These are phyloP conservation scores for Tricholomella constricta DNA, from an alignment of 768 basidiomycete species.

Conservation along the genomic window DNA sequence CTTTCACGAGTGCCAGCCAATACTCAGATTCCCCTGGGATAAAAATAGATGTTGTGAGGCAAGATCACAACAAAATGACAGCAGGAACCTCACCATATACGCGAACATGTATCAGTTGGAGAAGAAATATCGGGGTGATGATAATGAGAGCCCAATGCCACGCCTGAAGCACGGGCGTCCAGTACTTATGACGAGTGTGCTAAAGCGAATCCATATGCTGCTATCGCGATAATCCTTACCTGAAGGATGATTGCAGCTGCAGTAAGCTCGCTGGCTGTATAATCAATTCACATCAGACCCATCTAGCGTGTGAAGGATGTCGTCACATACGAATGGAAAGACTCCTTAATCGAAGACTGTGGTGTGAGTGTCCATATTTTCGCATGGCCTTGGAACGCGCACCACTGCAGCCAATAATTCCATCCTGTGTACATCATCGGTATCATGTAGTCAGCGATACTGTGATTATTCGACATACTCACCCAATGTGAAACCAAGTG, in stretches of 20 bases:
- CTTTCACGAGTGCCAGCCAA: conserved; percentile 67
- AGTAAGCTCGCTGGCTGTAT: conserved; percentile 55
- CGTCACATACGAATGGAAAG: conserved; percentile 26
- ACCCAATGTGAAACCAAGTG: conserved; percentile 62
- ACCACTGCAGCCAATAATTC: conserved; percentile 60
- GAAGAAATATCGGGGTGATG: conserved; percentile 50
- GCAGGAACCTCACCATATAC: conserved; percentile 46
- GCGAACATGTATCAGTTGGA: conserved; percentile 58
- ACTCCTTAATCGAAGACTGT: conserved; percentile 17
- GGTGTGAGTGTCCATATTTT: background rate
- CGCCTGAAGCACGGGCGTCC: conserved; percentile 47
- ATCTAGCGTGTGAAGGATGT: background rate
- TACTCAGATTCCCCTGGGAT: conserved; percentile 57
- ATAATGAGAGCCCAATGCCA: conserved; percentile 63
- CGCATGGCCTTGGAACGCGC: conserved; percentile 28
- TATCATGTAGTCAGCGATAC: background rate
- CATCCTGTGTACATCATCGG: conserved; percentile 35
- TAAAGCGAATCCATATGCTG: background rate
- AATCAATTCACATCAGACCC: background rate
- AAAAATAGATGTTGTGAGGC: background rate
- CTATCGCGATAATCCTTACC: conserved; percentile 21
- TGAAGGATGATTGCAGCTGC: conserved; percentile 57
- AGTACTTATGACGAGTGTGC: conserved; percentile 29
- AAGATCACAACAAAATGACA: background rate
- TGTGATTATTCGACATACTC: conserved; percentile 12